phyloP scores from a whole-genome alignment of 192 early-diverging fungal genomes.

The Coemansia sp. region DNA sequence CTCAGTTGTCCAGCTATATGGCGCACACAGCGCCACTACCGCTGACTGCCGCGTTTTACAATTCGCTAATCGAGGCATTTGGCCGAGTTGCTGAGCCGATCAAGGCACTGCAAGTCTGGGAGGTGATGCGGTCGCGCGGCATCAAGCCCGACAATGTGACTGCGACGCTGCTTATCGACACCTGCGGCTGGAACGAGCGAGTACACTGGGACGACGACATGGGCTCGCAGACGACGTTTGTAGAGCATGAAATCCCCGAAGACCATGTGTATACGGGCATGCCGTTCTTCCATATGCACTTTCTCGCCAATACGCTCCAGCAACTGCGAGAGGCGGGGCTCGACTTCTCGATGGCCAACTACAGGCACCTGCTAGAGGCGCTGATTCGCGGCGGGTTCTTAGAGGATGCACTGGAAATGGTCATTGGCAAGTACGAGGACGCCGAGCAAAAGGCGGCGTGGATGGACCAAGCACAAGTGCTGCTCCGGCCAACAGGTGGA shows the following conservation, averaged over 20 bases:
- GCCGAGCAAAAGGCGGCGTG: not conserved
- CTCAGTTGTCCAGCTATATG: not conserved
- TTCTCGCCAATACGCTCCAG: conserved; percentile 25
- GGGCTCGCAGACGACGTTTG: conserved; percentile 26
- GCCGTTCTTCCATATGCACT: conserved; percentile 41
- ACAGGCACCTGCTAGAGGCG: conserved; percentile 44
- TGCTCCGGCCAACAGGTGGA: not conserved
- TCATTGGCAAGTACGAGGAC: conserved; percentile 28
- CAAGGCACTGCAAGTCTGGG: conserved; percentile 49
- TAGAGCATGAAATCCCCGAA: conserved; percentile 26
- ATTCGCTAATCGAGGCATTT: conserved; percentile 48
- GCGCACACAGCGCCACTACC: conserved; percentile 13
- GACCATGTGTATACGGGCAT: conserved; percentile 41
- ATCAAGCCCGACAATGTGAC: conserved; percentile 43
- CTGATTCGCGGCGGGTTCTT: conserved; percentile 32
- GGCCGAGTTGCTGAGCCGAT: conserved; percentile 44
- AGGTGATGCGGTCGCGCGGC: conserved; percentile 49
- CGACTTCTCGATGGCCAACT: conserved; percentile 35
- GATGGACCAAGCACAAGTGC: conserved; percentile 1
- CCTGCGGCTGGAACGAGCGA: conserved; percentile 50
- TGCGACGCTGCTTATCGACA: conserved; percentile 49
- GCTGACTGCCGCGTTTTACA: conserved; percentile 40
- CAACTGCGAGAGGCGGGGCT: conserved; percentile 44
- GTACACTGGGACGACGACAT: conserved; percentile 52
- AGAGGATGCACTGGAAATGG: conserved; percentile 32